Evolutionary conservation across 208 protist genomes (phyloP).

Genomic region (Trichomonas gallinae): DNA sequence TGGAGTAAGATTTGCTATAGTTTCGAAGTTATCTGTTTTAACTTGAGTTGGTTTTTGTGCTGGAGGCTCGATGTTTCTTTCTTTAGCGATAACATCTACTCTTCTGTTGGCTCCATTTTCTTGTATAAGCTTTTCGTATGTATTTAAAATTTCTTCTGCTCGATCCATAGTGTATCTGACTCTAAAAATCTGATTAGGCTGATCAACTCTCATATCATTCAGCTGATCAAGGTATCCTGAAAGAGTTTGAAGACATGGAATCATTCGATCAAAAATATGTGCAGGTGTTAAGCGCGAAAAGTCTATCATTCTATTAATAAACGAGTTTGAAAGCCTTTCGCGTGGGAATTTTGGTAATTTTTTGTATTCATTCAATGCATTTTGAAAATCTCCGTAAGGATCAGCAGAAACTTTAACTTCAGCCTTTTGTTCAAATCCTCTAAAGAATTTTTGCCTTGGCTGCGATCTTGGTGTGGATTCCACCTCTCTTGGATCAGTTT

Average conservation of each 20-base stretch:
- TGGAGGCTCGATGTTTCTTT: neutral
- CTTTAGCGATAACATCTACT: neutral
- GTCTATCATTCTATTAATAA: neutral
- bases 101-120: neutral
- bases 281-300: neutral
- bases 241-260: neutral
- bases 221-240: neutral
- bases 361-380: neutral
- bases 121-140: neutral
- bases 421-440: neutral
- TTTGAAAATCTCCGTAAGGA: neutral
- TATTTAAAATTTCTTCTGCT: neutral
- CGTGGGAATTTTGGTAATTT: neutral
- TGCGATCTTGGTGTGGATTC: neutral
- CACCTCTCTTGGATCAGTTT: neutral
- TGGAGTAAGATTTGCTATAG: neutral
- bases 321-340: neutral
- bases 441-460: neutral
- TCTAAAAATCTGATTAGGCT: neutral
- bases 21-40: neutral
- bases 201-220: neutral
- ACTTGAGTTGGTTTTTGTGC: neutral
- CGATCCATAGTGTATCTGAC: neutral
- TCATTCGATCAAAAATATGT: neutral
- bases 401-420: neutral